Conservation (phyloP, 768 basidiomycete genomes). For the Gloeopeniophorella convolvens region DNA sequence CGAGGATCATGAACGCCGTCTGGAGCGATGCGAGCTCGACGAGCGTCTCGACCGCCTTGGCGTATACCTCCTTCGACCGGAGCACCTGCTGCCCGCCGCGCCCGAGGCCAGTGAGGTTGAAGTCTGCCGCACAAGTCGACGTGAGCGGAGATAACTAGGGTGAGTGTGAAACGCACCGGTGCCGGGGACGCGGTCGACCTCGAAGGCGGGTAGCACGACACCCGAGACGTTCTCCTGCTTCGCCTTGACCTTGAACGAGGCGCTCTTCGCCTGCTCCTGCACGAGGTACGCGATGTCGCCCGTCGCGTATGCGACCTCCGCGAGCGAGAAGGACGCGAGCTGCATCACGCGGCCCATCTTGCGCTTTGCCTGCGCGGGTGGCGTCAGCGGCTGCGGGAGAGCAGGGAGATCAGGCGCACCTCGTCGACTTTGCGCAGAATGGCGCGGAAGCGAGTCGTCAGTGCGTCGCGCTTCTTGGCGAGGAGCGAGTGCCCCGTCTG, state of each 20-base stretch:
- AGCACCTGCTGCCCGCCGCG: slow-evolving; percentile 95
- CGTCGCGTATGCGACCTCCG: slow-evolving; percentile 96
- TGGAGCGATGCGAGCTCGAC: slow-evolving; percentile 96
- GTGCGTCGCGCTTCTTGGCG: slow-evolving; percentile 96
- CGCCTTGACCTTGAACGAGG: slow-evolving; percentile 88
- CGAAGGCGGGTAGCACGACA: slow-evolving; percentile 92
- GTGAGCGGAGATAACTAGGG: slow-evolving; percentile 3
- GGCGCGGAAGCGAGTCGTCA: slow-evolving; percentile 89
- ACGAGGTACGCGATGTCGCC: slow-evolving; percentile 97
- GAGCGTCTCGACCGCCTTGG: slow-evolving; percentile 94
- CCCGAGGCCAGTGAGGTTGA: slow-evolving; percentile 94
- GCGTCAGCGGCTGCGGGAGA: slow-evolving; percentile 16
- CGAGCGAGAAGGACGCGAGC: slow-evolving; percentile 96
- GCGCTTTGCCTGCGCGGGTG: slow-evolving; percentile 98
- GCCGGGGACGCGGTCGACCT: slow-evolving; percentile 79
- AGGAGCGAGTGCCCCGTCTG: slow-evolving; percentile 93
- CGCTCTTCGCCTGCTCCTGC: slow-evolving; percentile 89
- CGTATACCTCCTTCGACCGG: slow-evolving; percentile 93
- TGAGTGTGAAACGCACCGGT: slow-evolving; percentile 47
- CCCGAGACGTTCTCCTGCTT: slow-evolving; percentile 98
- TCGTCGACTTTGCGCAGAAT: slow-evolving; percentile 98
- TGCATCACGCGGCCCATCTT: slow-evolving; percentile 99
- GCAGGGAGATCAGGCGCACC: slow-evolving; percentile 37
- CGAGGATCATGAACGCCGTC: slow-evolving; percentile 96
- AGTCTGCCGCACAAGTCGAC: slow-evolving; percentile 46